A percentile compares a stretch with the other conserved stretches of the same genome.
These are phyloP conservation scores for Gentiana dahurica DNA, from an alignment of 257 asterid genomes.

Conservation along the genomic window DNA sequence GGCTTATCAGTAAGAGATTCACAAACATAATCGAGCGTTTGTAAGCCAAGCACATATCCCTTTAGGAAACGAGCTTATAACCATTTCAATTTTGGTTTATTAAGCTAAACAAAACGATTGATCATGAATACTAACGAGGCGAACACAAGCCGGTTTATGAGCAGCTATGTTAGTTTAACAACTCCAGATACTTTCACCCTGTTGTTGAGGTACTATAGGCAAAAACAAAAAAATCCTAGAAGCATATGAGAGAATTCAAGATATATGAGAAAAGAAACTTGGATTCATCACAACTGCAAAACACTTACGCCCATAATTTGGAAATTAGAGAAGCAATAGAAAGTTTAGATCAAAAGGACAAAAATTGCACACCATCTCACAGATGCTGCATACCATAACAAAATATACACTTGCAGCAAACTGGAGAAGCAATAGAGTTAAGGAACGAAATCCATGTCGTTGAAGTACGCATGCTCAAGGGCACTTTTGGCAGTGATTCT, in stretches of 20 bases:
- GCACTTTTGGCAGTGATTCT: constrained; percentile 83
- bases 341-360: constrained; percentile 15
- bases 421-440: constrained; percentile 19
- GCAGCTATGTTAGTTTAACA: too few relatives aligned
- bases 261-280: constrained; percentile 1
- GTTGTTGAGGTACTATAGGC: constrained; percentile 19
- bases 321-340: constrained; percentile 14
- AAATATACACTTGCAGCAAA: constrained; percentile 45
- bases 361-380: constrained; percentile 24
- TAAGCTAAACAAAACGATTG: constrained; percentile 9
- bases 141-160: too few relatives aligned
- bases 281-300: constrained; percentile 12
- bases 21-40: too few relatives aligned
- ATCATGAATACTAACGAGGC: constrained; percentile 13
- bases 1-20: too few relatives aligned
- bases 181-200: constrained; percentile 5
- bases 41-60: too few relatives aligned
- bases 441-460: constrained; percentile 64
- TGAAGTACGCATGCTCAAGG: constrained; percentile 86
- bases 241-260: constrained; percentile 17
- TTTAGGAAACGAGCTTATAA: too few relatives aligned
- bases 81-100: too few relatives aligned
- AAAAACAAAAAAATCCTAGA: constrained; percentile 14
- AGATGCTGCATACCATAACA: constrained; percentile 28
- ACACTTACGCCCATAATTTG: constrained; percentile 16